Evolutionary conservation across 768 basidiomycete species (phyloP), one percentile per base, ranked within the genome.

Genomic region (Fistulinella prunicolor): DNA sequence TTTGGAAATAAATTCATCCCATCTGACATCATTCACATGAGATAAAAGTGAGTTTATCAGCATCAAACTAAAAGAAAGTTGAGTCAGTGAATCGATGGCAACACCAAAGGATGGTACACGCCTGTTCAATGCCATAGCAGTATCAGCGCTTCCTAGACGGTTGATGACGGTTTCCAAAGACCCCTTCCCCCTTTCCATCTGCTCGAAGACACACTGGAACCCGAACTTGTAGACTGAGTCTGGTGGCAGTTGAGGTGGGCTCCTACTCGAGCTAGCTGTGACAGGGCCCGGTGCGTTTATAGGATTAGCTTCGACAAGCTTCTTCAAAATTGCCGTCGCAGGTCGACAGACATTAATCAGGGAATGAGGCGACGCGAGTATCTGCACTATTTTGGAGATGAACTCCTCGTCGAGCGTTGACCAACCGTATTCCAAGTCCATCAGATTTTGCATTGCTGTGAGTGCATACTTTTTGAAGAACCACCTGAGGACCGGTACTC

Each of bases 271-370:
- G 59, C 83, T 79, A 12, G 83, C 75, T 34, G 74, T 51, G 39
- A 78, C 62, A 2, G 79, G 73, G 16, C 81, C 82, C 2, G 86
- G 80, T 16, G 81, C 80, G 50, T 72, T 83, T 56, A 76, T 69
- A 16, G 90, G 86, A 58, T 90, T 88, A 9, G 90, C 90, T 64
- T 93, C 90, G 13, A 93, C 91, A 19, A 95, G 79, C 54, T 86
- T 86, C 69, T 91, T 90, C 53, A 94, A 75, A 46, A 95, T 94
- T 28, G 88, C 83, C 36, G 89, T 93, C 1, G 92, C 93, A 28
- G 93, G 94, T 6, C 92, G 85, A 58, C 89, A 90, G 49, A 94
- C 89, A 52, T 96, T 96, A 73, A 94, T 84, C 16, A 85, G 77
- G 10, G 86, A 87, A 32, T 78, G 74, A 0, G 85, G 73, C 0